These are phyloP conservation scores for Fusarium sarcochroum DNA, from an alignment of 2,329 filamentous ascomycete genomes.

Conservation along the genomic window DNA sequence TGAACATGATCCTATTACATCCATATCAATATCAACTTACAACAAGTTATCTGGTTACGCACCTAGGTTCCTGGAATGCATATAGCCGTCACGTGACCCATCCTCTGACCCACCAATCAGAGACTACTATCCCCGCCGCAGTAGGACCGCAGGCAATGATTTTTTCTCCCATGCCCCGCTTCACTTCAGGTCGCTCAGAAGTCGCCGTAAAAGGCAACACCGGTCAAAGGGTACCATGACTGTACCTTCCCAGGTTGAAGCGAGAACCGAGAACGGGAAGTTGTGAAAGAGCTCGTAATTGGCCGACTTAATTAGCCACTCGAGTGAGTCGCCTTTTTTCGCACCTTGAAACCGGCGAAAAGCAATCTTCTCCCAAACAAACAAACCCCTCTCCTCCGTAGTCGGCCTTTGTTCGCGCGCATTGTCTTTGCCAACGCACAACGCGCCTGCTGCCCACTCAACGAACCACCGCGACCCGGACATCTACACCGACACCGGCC, in stretches of 20 bases:
- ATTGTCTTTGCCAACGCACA: slow-evolving; percentile 43
- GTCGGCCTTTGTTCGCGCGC: slow-evolving; percentile 50
- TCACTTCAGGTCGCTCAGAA: slow-evolving; percentile 23
- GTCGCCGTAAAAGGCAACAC: slow-evolving; percentile 19
- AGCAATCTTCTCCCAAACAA: slow-evolving; percentile 44
- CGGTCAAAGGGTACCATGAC: slow-evolving; percentile 28
- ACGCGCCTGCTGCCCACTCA: slow-evolving; percentile 46
- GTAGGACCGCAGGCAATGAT: slow-evolving; percentile 7
- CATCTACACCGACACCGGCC: slow-evolving; percentile 50
- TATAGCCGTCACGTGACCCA: slow-evolving; percentile 11
- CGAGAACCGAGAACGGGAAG: slow-evolving; percentile 13
- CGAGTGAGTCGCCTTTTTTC: slow-evolving; percentile 38
- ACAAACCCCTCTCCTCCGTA: slow-evolving; percentile 52
- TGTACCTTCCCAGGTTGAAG: slow-evolving; percentile 21
- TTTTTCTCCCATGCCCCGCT: slow-evolving; percentile 31
- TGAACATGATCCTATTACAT: too few species aligned
- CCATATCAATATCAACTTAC: too few species aligned
- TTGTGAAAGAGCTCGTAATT: slow-evolving; percentile 15
- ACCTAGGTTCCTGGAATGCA: too few species aligned
- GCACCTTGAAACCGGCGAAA: slow-evolving; percentile 37
- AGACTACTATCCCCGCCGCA: not conserved
- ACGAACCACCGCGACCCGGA: slow-evolving; percentile 34
- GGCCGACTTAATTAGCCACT: slow-evolving; percentile 34
- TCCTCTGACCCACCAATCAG: not conserved
- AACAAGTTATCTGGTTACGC: not conserved